Base-by-base conservation (phyloP, 148 eudicot species). In the Gaultheria prostrata region DNA sequence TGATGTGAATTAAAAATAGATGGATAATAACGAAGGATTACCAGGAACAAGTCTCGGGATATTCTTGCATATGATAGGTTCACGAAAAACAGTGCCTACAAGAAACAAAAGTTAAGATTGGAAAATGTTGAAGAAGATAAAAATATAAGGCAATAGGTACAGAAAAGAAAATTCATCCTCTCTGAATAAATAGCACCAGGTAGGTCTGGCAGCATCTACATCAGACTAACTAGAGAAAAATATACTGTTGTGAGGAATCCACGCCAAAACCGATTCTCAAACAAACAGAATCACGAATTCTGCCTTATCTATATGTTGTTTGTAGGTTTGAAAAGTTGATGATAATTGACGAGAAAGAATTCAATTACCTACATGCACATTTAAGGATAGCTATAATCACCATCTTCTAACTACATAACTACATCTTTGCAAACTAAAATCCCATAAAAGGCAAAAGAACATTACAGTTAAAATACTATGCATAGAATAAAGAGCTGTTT, bases 41-140 rank as follows among this genome's bases (percentile, higher is more conserved):
- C 94, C 94, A 86, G 93, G 88, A 85, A 93, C 93, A 75, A 91
- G 86, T 87, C 92, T 89, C 61, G 95, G 95, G 85, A 93, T 91
- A 83, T 93, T 93, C 85, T 74, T 82, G 86, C 95, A 93, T 65
- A 90, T 43, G 72, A 93, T 93, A 73, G 95, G 95, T 85, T 93
- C 95, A 73, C 95, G 95, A 83, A 93, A 93, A 69, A 93, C 92
- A 67, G 95, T 93, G 59, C 95, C 95, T 93, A 74, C 53, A 82
- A 65, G 54, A 24, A 20, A 56, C 59, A 57, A 74, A 63, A 49
- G 65, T 15, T 15, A 82, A 59, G 78, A 32, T 20, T 18, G 35
- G 26, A 76, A 32, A 65, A 21, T 57, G 56, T 80, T 33, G 35
- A 83, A 79, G 28, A 9, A 35, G 20, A 39, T 17, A n/a, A 76